Base-by-base conservation (phyloP, 2,329 filamentous ascomycete genomes). In the Claviceps sp. region DNA sequence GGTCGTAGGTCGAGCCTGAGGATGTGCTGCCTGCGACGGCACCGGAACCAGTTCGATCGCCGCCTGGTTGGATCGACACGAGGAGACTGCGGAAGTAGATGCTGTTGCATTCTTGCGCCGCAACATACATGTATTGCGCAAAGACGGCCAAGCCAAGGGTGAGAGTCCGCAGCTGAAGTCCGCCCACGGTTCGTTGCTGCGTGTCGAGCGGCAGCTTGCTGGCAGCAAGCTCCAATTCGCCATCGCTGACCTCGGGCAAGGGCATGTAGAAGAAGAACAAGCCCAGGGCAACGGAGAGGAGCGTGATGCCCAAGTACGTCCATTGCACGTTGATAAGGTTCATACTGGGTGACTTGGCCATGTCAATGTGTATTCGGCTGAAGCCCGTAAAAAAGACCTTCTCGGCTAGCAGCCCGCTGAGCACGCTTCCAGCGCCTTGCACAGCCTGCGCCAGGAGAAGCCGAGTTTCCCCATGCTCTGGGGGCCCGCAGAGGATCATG, bases 301-400 rank as follows among this genome's bases (percentile, higher is more conserved):
- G 72, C 0, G 86, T 87, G 54, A 91, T 84, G 51, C 82, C 84
- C n/a, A 93, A 76, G 59, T 93, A 93, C 0, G 86, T 86, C 84
- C 85, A 94, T 65, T 93, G 88, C 1, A 91, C 85, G 54, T 85
- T 81, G 55, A 86, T 76, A 3, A 93, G 73, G 1, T 77, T 77
- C 34, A 72, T 63, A 37, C 61, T 66, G 43, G 49, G 34, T 7
- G 53, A 50, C 14, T 58, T 60, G 14, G 49, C 58, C 20, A n/a
- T n/a, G n/a, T n/a, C n/a, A n/a, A 55, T 53, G 11, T 56, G 57
- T 16, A 60, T 53, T 20, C 59, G 61, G 37, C 75, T 70, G 8
- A 86, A 74, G 13, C 74, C 70, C 29, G 72, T 75, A 67, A 91
- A 91, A 62, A 91, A 86, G 17, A 85, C 82, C 53, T 80, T 82